A percentile compares a stretch with the other conserved stretches of the same genome.
Conservation (phyloP, 2,329 filamentous ascomycete genomes). For the Cercospora berteroae region DNA sequence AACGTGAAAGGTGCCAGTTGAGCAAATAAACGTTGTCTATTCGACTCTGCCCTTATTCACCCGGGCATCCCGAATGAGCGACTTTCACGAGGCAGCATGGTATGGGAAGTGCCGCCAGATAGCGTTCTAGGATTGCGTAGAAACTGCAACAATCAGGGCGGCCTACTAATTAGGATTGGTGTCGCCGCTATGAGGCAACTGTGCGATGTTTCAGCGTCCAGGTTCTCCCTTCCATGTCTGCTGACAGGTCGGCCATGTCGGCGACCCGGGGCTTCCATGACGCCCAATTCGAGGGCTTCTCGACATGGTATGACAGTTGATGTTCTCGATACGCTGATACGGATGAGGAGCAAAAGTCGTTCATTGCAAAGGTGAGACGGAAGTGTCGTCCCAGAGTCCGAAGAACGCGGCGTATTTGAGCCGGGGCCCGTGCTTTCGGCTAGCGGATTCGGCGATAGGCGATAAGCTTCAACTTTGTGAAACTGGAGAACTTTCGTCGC, state of each 20-base stretch:
- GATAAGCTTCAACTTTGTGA: not conserved
- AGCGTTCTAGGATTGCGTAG: not conserved
- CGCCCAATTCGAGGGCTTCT: not conserved
- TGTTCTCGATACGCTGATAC: not conserved
- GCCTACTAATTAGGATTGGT: not conserved
- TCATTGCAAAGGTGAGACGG: not conserved
- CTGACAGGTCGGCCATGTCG: not conserved
- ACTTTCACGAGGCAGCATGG: not conserved
- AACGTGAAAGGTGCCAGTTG: not conserved
- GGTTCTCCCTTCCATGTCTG: not conserved
- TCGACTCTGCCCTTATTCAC: not conserved
- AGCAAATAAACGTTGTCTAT: not conserved
- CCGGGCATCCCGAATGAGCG: not conserved
- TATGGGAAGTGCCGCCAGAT: not conserved
- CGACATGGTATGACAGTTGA: not conserved
- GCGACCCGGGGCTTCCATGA: not conserved
- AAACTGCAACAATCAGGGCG: not conserved
- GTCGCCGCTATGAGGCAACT: not conserved
- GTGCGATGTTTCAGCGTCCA: not conserved
- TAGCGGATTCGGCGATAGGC: not conserved
- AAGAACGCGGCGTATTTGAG: not conserved
- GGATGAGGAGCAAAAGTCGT: not conserved
- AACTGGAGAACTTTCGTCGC: conserved; percentile 6
- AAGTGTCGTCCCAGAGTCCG: not conserved
- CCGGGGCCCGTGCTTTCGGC: not conserved